Percentiles rank a stretch among this genome's conserved stretches.
Conservation (phyloP, 768 basidiomycete species). For the Gelatoporia subvermispora region DNA sequence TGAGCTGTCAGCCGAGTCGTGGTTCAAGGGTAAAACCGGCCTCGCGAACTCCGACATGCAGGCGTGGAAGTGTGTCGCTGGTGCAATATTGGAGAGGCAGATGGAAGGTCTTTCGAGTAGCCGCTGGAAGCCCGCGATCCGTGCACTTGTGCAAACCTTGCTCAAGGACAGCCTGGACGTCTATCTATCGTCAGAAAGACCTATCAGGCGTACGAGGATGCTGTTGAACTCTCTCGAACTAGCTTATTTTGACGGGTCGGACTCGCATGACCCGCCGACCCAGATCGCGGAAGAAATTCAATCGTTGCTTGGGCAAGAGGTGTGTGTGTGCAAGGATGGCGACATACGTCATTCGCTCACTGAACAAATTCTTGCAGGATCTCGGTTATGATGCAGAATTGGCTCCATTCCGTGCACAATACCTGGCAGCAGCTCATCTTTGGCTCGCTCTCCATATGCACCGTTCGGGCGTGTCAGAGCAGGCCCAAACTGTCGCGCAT, state of each 20-base stretch:
- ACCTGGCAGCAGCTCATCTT: constrained; percentile 52
- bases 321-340: constrained; percentile 23
- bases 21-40: constrained; percentile 6
- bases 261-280: background rate
- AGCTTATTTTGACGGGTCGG: constrained; percentile 29
- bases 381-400: constrained; percentile 25
- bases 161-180: constrained; percentile 44
- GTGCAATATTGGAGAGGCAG: constrained; percentile 60
- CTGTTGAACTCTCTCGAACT: constrained; percentile 52
- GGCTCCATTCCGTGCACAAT: constrained; percentile 35
- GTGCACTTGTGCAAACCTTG: constrained; percentile 34
- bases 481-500: constrained; percentile 44
- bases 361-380: constrained; percentile 18
- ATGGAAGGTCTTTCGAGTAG: constrained; percentile 48
- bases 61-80: constrained; percentile 29
- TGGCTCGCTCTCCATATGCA: constrained; percentile 73
- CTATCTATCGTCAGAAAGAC: constrained; percentile 45
- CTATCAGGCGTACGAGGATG: constrained; percentile 55
- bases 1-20: constrained; percentile 40
- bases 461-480: constrained; percentile 30
- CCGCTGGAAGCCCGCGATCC: constrained; percentile 54
- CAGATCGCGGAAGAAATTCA: constrained; percentile 39
- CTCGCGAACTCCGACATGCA: background rate
- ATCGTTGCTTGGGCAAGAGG: constrained; percentile 36
- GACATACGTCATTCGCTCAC: background rate